A percentile compares a stretch with the other conserved stretches of the same genome.
Conservation (phyloP, 257 asterid species). For the Solanum pinnatisectum region DNA sequence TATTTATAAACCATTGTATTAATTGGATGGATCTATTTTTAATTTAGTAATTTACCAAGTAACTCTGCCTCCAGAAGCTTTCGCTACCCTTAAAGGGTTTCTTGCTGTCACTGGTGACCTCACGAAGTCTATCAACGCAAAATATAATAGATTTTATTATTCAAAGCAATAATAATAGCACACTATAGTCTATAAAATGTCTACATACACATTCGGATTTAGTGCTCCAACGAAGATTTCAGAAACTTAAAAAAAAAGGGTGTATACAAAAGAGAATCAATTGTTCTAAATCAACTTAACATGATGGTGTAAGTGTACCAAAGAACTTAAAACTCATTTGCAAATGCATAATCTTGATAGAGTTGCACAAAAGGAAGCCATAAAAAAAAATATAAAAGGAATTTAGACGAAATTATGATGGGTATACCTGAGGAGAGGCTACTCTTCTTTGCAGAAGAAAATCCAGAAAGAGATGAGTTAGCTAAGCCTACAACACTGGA, state of each 20-base stretch:
- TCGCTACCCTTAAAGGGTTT: constrained; percentile 58
- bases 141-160: not conserved
- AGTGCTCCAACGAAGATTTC: too few species aligned
- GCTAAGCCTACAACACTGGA: constrained; percentile 64
- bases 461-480: constrained; percentile 27
- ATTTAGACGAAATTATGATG: not conserved
- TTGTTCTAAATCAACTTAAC: not conserved
- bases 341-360: not conserved
- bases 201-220: not conserved
- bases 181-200: not conserved
- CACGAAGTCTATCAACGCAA: constrained; percentile 31
- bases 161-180: not conserved
- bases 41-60: constrained; percentile 42
- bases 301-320: not conserved
- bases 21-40: not conserved
- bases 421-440: constrained; percentile 46
- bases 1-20: not conserved
- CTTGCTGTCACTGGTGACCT: constrained; percentile 46
- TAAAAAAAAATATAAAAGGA: not conserved
- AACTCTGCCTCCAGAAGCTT: constrained; percentile 62
- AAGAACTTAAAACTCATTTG: not conserved
- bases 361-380: too few species aligned
- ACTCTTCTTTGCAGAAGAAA: constrained; percentile 37
- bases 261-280: not conserved
- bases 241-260: too few species aligned